Base-by-base conservation (phyloP, 495 filamentous ascomycete genomes). In the Tuber umbilicatum region DNA sequence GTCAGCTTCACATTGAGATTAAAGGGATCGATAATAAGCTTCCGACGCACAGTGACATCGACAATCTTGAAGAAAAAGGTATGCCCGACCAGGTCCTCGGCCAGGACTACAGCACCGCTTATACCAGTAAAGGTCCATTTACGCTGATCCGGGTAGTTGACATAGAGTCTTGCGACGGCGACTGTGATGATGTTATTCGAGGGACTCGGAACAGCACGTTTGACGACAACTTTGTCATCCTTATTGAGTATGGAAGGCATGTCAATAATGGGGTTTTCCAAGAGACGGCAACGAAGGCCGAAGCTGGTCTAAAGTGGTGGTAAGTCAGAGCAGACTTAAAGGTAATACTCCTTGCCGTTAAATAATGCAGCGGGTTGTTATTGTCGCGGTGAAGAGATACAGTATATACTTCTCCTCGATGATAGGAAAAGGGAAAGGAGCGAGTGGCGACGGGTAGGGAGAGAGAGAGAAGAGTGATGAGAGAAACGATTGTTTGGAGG, bases 31-130 rank as follows among this genome's bases (percentile, higher is more conserved):
- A n/a, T 64, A 31, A 31, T 23, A 75, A 72, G 39, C 45, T 38
- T 50, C 68, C 47, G 72, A 89, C 93, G 77, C 85, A 97, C 94
- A 83, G 92, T 97, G 73, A 99, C 89, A 84, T 99, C 95, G 70
- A 99, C 95, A 83, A 99, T 85, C 85, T 99, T 99, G 75, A 99
- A 85, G 92, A 95, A 99, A 84, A 93, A 95, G 3, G 96, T 97
- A 82, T 96, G 91, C 73, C 95, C 95, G 31, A 98, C 93, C 42
- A 94, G 82, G 82, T 99, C 95, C 83, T 99, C 94, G 71, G 93
- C 92, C 73, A 99, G 87, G 31, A 98, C 95, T n/a, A 88, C 88
- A 69, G 95, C 95, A 27, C 95, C 95, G 83, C 97, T 94, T 70
- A 99, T 85, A 31, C 96, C 95, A 3, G 96, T 97, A 83, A 94